These are phyloP conservation scores for Pharus latifolius DNA, from an alignment of 176 grass and related monocot genomes.

Conservation along the genomic window DNA sequence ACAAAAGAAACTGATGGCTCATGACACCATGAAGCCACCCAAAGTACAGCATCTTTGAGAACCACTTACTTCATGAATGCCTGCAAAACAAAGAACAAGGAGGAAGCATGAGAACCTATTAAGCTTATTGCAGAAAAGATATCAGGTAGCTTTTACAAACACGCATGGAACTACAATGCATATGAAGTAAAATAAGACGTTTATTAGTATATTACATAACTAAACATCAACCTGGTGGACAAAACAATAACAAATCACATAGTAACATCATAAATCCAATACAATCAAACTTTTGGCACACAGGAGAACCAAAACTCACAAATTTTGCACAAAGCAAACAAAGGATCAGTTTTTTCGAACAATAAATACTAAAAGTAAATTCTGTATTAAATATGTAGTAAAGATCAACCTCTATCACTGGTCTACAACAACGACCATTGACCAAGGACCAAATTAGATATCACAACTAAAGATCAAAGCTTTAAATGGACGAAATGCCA, in stretches of 20 bases:
- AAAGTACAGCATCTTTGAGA: not conserved
- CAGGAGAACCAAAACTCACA: not conserved
- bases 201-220: not conserved
- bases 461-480: not conserved
- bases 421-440: not conserved
- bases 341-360: not conserved
- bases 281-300: too few relatives aligned
- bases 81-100: conserved; percentile 44
- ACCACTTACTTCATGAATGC: conserved; percentile 94
- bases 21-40: not conserved
- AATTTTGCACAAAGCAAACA: too few relatives aligned
- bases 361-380: not conserved
- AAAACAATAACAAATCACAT: not conserved
- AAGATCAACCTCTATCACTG: not conserved
- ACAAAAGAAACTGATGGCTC: not conserved
- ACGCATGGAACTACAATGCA: not conserved
- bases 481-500: not conserved
- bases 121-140: not conserved
- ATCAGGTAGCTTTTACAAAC: not conserved
- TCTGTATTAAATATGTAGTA: not conserved
- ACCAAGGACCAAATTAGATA: too few relatives aligned
- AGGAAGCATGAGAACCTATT: not conserved
- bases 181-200: not conserved
- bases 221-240: not conserved
- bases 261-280: too few relatives aligned